Base-by-base conservation (phyloP, 148 eudicot genomes). In the Chenopodium suecicum region DNA sequence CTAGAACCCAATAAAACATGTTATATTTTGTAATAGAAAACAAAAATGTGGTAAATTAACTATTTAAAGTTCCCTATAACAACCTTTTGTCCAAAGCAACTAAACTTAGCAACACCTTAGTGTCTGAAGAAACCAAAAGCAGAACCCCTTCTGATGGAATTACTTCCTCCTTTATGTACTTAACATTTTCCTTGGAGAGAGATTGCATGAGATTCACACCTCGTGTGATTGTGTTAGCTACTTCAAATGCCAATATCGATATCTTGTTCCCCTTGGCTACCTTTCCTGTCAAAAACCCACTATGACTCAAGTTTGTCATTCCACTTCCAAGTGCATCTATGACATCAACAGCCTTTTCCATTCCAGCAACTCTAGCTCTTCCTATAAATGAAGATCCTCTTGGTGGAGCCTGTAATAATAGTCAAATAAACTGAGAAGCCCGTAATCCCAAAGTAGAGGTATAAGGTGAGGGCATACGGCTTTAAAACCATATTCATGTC, bases 61-160 rank as follows among this genome's bases (percentile, higher is more conserved):
- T 67, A 75, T 29, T 27, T 12, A 27, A 22, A 48, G 50, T 13
- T 23, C 10, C 31, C 37, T 44, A 60, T 54, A 62, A 72, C 50
- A 75, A 95, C 99, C 99, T 92, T 85, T 95, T 94, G 87, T 95
- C 99, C 34, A 89, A 82, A 83, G 98, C 94, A 66, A 90, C 98
- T 79, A 95, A 88, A 68, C 90, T 86, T 23, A 95, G 91, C 84
- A 95, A 82, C 82, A 87, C 93, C 64, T 89, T 89, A 75, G 83
- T 87, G 83, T 95, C 92, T 37, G 90, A 88, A 52, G 99, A 94
- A 83, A 95, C 93, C 85, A 95, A 86, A 56, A 66, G 73, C 70
- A 85, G 94, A 23, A 95, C 99, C 27, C 92, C 98, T 80, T 91
- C 89, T 20, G 98, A 93, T 34, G 88, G 89, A 48, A 94, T 83